Percentiles rank a stretch among this genome's conserved stretches.
phyloP scores from a whole-genome alignment of 2,329 filamentous ascomycete species.

The Exophiala sideris region DNA sequence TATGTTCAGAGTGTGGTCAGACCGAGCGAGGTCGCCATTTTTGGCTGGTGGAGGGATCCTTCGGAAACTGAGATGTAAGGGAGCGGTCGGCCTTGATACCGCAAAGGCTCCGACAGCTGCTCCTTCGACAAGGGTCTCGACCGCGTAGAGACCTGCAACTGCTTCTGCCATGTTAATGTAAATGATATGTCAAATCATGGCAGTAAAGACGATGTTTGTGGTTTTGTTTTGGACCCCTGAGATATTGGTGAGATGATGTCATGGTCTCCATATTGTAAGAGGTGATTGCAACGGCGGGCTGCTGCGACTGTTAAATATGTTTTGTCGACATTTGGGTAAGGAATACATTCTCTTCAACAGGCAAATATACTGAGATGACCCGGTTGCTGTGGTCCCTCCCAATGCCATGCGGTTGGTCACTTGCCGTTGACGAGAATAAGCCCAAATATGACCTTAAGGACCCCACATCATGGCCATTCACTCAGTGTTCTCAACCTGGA shows the following conservation, averaged over 20 bases:
- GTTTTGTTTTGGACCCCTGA: not conserved
- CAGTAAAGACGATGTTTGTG: not conserved
- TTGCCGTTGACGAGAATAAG: no score
- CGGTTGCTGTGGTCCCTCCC: no score
- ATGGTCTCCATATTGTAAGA: not conserved
- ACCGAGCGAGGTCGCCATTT: not conserved
- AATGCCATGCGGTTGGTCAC: no score
- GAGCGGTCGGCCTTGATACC: conserved; percentile 12
- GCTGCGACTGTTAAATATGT: no score
- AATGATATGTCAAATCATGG: no score
- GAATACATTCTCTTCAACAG: no score
- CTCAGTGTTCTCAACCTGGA: no score
- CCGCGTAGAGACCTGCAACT: conserved; percentile 21
- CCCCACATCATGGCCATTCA: no score
- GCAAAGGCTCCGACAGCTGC: conserved; percentile 18
- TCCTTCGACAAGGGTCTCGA: conserved; percentile 18
- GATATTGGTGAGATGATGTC: not conserved
- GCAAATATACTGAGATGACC: no score
- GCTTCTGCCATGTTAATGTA: conserved; percentile 17
- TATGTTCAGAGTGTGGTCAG: conserved; percentile 12
- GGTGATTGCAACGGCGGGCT: no score
- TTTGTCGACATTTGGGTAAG: no score
- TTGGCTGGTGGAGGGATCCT: conserved; percentile 8
- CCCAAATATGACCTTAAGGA: no score
- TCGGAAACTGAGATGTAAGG: conserved; percentile 13